phyloP scores from a whole-genome alignment of 2,329 filamentous ascomycete species.

The Hypoxylon sp. region DNA sequence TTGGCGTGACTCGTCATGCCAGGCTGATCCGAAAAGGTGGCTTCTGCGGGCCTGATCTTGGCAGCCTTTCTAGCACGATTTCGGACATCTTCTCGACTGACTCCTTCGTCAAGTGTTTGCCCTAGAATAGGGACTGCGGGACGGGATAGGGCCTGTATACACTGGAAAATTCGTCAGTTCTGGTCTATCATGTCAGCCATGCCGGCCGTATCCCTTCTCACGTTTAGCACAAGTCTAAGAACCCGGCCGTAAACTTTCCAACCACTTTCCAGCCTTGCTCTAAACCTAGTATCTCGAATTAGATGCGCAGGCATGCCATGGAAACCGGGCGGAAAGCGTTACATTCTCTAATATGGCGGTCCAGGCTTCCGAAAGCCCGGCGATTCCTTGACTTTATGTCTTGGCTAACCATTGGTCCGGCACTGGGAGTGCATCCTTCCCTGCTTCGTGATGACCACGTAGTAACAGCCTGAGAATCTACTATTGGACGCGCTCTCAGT shows the following conservation, averaged over 20 bases:
- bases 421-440: conserved; percentile 28
- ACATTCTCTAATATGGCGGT: conserved; percentile 34
- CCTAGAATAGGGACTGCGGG: conserved; percentile 21
- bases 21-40: conserved; percentile 22
- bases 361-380: conserved; percentile 34
- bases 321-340: conserved; percentile 31
- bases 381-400: conserved; percentile 13
- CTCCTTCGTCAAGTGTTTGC: conserved; percentile 2
- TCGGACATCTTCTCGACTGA: conserved; percentile 3
- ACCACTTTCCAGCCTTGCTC: neutral
- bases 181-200: conserved; percentile 14
- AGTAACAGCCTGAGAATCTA: conserved; percentile 7
- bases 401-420: conserved; percentile 26
- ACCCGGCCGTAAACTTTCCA: conserved; percentile 6
- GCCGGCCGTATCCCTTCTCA: conserved; percentile 10
- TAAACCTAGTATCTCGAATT: conserved; percentile 9
- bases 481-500: conserved; percentile 22
- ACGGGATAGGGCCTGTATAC: conserved; percentile 27
- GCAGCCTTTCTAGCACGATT: conserved; percentile 19
- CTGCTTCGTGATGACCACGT: conserved; percentile 15
- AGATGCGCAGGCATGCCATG: conserved; percentile 11
- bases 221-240: conserved; percentile 13
- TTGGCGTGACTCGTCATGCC: conserved; percentile 10
- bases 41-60: conserved; percentile 30
- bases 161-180: conserved; percentile 18